A percentile compares a stretch with the other conserved stretches of the same genome.
Evolutionary conservation across 805 yeast genomes (phyloP).

Genomic region (Candida glaebosa): DNA sequence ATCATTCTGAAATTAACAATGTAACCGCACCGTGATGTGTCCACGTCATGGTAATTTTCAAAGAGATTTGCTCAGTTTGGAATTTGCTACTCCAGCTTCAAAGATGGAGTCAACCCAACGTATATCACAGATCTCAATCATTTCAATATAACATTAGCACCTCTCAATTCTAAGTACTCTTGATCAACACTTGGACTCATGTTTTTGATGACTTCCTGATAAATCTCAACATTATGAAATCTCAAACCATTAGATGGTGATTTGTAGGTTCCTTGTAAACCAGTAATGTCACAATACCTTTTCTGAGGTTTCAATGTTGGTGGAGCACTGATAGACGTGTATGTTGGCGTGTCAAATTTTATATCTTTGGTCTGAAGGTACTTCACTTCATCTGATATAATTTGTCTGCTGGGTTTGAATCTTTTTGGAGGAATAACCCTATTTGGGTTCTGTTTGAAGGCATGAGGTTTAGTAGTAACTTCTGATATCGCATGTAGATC

Average conservation of each 20-base stretch:
- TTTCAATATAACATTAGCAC: constrained; percentile 82
- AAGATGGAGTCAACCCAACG: no score
- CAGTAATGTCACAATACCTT: constrained; percentile 92
- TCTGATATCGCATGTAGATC: constrained; percentile 10
- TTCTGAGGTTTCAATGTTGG: constrained; percentile 80
- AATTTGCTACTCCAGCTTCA: no score
- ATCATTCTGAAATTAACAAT: no score
- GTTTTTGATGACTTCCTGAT: constrained; percentile 62
- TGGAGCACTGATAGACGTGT: constrained; percentile 72
- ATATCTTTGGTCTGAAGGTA: constrained; percentile 44
- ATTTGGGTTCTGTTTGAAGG: constrained; percentile 55
- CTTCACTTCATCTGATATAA: constrained; percentile 74
- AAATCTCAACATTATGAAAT: constrained; percentile 80
- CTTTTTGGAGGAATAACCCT: constrained; percentile 55
- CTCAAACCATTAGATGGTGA: constrained; percentile 72
- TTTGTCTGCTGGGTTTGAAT: constrained; percentile 70
- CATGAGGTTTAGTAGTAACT: constrained; percentile 38
- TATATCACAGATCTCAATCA: constrained; percentile 14
- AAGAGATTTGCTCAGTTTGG: no score
- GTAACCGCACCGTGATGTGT: no score
- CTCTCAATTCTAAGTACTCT: constrained; percentile 81
- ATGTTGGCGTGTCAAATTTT: constrained; percentile 57
- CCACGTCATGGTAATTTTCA: no score
- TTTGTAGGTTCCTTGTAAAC: constrained; percentile 73
- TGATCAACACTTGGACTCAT: constrained; percentile 93